phyloP scores from a whole-genome alignment of 352 stramenopile genomes.

The Phytophthora brassicae region DNA sequence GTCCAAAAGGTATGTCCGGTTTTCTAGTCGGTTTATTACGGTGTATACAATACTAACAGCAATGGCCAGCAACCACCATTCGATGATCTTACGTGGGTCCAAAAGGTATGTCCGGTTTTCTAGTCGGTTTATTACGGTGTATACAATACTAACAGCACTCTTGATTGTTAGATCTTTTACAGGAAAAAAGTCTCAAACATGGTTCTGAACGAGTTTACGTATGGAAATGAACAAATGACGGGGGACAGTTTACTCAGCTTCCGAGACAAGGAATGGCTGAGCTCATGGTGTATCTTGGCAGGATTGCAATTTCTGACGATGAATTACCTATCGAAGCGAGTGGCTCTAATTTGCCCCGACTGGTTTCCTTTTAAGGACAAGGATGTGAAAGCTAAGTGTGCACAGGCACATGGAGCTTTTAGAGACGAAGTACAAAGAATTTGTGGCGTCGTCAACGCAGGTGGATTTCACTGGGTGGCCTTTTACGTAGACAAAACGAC shows the following conservation, averaged over 20 bases:
- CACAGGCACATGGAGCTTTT: not conserved
- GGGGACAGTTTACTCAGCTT: not conserved
- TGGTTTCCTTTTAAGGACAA: not conserved
- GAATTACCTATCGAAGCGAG: not conserved
- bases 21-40: not conserved
- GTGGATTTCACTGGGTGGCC: not conserved
- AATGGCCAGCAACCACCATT: too few relatives aligned
- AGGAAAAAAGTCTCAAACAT: not conserved
- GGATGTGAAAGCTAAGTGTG: not conserved
- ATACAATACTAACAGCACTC: too few relatives aligned
- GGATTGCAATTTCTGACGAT: not conserved
- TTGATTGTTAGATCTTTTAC: too few relatives aligned
- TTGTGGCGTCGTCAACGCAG: not conserved
- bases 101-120: too few relatives aligned
- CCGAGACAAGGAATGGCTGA: not conserved
- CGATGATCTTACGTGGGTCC: too few relatives aligned
- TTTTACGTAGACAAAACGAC: not conserved
- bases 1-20: slow-evolving; percentile 4
- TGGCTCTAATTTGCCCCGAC: not conserved
- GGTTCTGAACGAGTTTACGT: not conserved
- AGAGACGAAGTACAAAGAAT: not conserved
- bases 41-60: too few relatives aligned
- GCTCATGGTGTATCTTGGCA: not conserved
- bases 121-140: not conserved
- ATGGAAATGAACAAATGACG: not conserved